Percentiles rank a stretch among this genome's conserved stretches.
Evolutionary conservation across 805 yeast species (phyloP).

Genomic region (Yarrowia phangngaensis): DNA sequence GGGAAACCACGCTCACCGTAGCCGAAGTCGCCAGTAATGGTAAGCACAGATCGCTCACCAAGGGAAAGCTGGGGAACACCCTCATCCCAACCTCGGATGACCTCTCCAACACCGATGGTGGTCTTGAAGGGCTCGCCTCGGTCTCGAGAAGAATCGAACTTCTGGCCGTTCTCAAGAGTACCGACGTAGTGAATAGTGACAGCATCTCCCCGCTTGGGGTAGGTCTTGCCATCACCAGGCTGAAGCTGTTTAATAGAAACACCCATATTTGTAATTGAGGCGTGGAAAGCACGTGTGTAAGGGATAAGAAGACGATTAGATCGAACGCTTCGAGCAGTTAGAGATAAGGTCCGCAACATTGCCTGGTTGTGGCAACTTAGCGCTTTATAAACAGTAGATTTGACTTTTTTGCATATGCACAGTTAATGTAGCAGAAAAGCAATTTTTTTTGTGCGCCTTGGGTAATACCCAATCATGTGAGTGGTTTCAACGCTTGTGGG

Average conservation of each 20-base stretch:
- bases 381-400: conserved; percentile 19
- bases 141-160: conserved; percentile 92
- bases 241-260: conserved; percentile 39
- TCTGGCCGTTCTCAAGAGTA: conserved; percentile 90
- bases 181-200: conserved; percentile 96
- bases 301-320: not conserved
- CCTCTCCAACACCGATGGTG: conserved; percentile 92
- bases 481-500: too few relatives aligned
- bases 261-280: conserved; percentile 38
- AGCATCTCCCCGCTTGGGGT: conserved; percentile 81
- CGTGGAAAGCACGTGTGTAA: conserved; percentile 19
- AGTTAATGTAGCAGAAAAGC: too few relatives aligned
- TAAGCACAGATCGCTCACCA: conserved; percentile 88
- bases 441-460: too few relatives aligned
- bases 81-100: conserved; percentile 94
- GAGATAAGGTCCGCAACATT: conserved; percentile 26
- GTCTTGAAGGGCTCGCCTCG: conserved; percentile 95
- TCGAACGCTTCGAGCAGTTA: conserved; percentile 23
- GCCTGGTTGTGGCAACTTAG: conserved; percentile 16
- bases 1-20: conserved; percentile 96
- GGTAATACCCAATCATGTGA: too few relatives aligned
- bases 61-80: conserved; percentile 88
- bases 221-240: conserved; percentile 78
- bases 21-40: conserved; percentile 90
- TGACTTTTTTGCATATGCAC: conserved; percentile 21